Percentiles rank a stretch among this genome's conserved stretches.
phyloP scores from a whole-genome alignment of 495 filamentous ascomycete genomes.

The Cercophora scortea region DNA sequence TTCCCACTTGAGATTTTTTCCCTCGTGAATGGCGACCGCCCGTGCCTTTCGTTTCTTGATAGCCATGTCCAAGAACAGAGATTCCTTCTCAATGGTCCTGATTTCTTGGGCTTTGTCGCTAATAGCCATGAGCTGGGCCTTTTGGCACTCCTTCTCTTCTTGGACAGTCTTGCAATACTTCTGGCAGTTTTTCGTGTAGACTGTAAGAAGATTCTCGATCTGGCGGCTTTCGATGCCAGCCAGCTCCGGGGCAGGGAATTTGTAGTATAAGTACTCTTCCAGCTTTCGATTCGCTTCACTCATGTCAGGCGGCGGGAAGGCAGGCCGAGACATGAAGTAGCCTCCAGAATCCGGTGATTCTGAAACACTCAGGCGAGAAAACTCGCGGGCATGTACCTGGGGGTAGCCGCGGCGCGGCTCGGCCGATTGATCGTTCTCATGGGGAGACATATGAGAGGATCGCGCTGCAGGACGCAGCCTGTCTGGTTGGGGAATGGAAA shows the following conservation, averaged over 20 bases:
- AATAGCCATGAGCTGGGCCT: neutral
- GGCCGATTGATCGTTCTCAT: too few relatives aligned
- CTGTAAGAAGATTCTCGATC: neutral
- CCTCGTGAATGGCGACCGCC: neutral
- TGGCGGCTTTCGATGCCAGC: neutral
- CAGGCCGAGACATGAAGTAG: slow-evolving; percentile 4
- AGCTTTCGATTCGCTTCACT: neutral
- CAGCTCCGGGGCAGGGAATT: neutral
- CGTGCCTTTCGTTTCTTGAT: neutral
- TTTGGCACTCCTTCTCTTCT: neutral
- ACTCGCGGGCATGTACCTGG: too few relatives aligned
- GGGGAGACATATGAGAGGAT: too few relatives aligned
- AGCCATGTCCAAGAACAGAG: too few relatives aligned
- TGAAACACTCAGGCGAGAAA: too few relatives aligned
- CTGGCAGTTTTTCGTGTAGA: neutral
- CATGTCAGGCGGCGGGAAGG: slow-evolving; percentile 5
- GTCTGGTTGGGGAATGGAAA: too few relatives aligned
- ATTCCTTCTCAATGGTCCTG: neutral
- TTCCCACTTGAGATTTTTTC: too few relatives aligned
- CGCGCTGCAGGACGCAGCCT: too few relatives aligned
- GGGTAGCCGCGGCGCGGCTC: too few relatives aligned
- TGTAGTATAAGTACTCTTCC: neutral
- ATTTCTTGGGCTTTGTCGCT: neutral
- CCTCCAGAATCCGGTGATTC: too few relatives aligned
- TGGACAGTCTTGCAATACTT: too few relatives aligned